Evolutionary conservation across 352 stramenopile species (phyloP), one percentile per base, ranked within the genome.

Genomic region (Globisporangium sylvaticum): DNA sequence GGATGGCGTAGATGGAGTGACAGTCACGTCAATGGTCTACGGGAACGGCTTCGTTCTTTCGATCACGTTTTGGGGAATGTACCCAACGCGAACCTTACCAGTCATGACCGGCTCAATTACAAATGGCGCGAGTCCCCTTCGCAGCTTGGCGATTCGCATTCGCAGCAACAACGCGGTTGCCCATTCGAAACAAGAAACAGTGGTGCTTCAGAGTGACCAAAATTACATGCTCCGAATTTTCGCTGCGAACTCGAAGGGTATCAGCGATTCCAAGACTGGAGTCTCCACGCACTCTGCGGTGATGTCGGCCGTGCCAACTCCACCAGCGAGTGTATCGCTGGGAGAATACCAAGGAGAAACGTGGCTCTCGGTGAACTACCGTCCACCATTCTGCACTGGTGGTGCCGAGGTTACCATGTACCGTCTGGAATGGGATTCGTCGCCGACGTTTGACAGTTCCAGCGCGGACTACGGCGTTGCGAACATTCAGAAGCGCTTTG

Each of bases 341-440:
- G 91, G 90, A 9, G 87, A 94, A 65, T 88, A 89, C n/a, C 90
- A 93, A 58, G 79, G 80, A 4, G 48, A 72, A 18, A 89, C 83
- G 1, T 94, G 78, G 75, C 66, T 98, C 9, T 90, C 79, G 0
- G 75, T 98, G 15, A 72, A 91, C 54, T 98, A 97, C 55, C 83
- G 80, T 2, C 73, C 87, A 3, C 91, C 93, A 0, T 71, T 82
- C 14, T 96, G 97, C 74, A 83, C 95, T 44, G 96, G 96, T 24
- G 96, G 95, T 4, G 80, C 90, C 0, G 66, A 73, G 10, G 85
- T 99, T 50, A 97, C 88, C 3, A 95, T 96, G 76, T 98, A 98
- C 62, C 80, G 87, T 44, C 80, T 98, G 15, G 92, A 98, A 74
- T 97, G 93, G 76, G 94, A 98, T 62, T 93, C 87, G 0, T 90